A percentile compares a stretch with the other conserved stretches of the same genome.
Conservation (phyloP, 805 yeast genomes). For the Diddensiella transvaalensis region DNA sequence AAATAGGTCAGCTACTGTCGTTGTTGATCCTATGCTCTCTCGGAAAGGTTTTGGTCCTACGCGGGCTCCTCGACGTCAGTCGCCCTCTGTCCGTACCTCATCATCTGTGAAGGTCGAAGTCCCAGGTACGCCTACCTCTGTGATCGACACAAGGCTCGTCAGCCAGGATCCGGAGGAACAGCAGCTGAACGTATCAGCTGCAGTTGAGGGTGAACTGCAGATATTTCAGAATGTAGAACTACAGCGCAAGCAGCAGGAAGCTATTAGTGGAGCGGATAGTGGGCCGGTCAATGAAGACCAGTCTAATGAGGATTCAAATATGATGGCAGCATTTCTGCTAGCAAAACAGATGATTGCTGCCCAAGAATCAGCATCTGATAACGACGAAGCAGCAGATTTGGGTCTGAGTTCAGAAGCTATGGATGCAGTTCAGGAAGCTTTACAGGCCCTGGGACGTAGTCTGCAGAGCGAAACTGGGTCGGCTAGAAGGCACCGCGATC, state of each 20-base stretch:
- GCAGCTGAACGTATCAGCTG: not conserved
- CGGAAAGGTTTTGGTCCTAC: slow-evolving; percentile 10
- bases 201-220: not conserved
- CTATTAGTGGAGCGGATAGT: not conserved
- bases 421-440: slow-evolving; percentile 27
- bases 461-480: not conserved
- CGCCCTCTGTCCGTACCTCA: not conserved
- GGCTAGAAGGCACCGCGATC: not conserved
- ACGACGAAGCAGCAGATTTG: slow-evolving; percentile 5
- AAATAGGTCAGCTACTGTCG: slow-evolving; percentile 9
- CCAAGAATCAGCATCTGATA: slow-evolving; percentile 22
- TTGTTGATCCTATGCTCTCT: slow-evolving; percentile 25
- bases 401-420: slow-evolving; percentile 21
- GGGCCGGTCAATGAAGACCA: not conserved
- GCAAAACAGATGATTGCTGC: slow-evolving; percentile 34
- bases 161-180: not conserved
- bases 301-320: slow-evolving; percentile 16
- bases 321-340: slow-evolving; percentile 33
- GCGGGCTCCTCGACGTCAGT: slow-evolving; percentile 7
- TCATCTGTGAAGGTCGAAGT: slow-evolving; percentile 2
- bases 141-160: not conserved
- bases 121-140: slow-evolving; percentile 7
- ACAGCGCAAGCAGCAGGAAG: not conserved
- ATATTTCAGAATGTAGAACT: no score
- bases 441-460: slow-evolving; percentile 21